Conservation (phyloP, 768 basidiomycete species). For the Naematelia aurantialba region DNA sequence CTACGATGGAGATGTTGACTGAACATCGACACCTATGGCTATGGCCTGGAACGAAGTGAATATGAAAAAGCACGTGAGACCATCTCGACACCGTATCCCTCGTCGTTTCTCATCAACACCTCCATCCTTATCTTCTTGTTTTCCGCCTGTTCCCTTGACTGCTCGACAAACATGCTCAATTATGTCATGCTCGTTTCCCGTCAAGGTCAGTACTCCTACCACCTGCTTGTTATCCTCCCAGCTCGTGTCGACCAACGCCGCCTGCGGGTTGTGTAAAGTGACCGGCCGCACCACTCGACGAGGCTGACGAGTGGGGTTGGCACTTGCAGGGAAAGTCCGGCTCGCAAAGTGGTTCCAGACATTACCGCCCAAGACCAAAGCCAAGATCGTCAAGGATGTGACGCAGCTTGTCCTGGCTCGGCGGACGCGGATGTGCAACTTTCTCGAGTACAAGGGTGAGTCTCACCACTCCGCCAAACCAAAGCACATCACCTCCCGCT, state of each 20-base stretch:
- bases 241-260: too few relatives aligned
- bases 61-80: background rate
- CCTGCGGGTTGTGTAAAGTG: too few relatives aligned
- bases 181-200: slow-evolving; percentile 91
- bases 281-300: background rate
- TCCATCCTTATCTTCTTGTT: background rate
- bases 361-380: slow-evolving; percentile 71
- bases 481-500: background rate
- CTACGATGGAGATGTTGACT: too few relatives aligned
- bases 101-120: background rate
- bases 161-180: slow-evolving; percentile 57
- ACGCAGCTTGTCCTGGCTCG: slow-evolving; percentile 86
- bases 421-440: slow-evolving; percentile 88
- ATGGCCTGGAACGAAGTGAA: too few relatives aligned
- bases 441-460: slow-evolving; percentile 92
- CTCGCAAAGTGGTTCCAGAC: slow-evolving; percentile 95
- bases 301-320: slow-evolving; percentile 14
- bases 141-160: background rate
- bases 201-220: slow-evolving; percentile 64
- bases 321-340: slow-evolving; percentile 72
- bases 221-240: background rate
- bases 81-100: background rate
- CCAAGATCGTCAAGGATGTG: slow-evolving; percentile 92
- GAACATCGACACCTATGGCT: too few relatives aligned
- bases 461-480: background rate